A percentile compares a stretch with the other conserved stretches of the same genome.
These are phyloP conservation scores for Eucalyptus coolabah DNA, from an alignment of 345 rosid genomes.

Conservation along the genomic window DNA sequence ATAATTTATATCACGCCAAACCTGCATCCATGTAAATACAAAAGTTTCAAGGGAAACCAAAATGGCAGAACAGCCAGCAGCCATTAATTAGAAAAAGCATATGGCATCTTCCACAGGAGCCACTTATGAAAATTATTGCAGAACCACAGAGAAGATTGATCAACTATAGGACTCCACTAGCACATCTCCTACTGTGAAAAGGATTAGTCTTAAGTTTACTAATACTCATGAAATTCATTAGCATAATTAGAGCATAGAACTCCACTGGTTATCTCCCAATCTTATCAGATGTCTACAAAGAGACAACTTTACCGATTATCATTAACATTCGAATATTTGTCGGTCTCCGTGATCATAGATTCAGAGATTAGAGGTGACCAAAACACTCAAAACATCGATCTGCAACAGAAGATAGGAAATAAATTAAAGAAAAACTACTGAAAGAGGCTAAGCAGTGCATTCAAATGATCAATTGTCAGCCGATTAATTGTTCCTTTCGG, in stretches of 20 bases:
- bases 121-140: background rate
- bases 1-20: slow-evolving; percentile 67
- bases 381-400: background rate
- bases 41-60: background rate
- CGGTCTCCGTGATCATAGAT: background rate
- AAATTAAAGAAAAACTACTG: background rate
- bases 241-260: background rate
- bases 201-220: background rate
- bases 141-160: background rate
- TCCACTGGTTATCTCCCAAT: background rate
- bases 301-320: background rate
- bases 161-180: background rate
- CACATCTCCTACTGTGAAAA: background rate
- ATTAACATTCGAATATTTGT: background rate
- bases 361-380: background rate
- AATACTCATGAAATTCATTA: background rate
- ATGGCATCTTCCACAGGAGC: background rate
- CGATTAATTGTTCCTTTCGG: background rate
- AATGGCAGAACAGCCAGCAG: background rate
- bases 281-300: background rate
- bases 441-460: background rate
- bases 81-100: background rate
- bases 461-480: background rate
- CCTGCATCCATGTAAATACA: background rate
- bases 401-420: background rate